Base-by-base conservation (phyloP, 2,329 filamentous ascomycete species). In the Didymella lethalis region DNA sequence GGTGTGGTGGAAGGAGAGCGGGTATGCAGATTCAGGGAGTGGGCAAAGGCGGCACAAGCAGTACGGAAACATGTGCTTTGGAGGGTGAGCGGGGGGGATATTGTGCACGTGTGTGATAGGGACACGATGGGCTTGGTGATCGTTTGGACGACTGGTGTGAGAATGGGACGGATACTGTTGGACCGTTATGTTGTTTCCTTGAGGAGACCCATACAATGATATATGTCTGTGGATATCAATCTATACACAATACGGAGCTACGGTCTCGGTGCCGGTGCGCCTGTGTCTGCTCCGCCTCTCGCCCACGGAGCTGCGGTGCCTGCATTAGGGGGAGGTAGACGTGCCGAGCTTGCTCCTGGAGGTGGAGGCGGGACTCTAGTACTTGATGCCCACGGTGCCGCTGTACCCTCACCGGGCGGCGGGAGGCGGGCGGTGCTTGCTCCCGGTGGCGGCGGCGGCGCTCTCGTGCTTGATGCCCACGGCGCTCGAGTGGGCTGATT, bases 401-500 rank as follows among this genome's bases (percentile, higher is more conserved):
- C 65, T 45, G 69, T 70, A 2, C 64, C 63, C 11, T 47, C 64
- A 20, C 55, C 46, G 12, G 64, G 51, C 8, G 62, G 60, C 4
- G 38, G 38, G 1, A 41, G 38, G 3, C 38, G 20, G 14, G 38
- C 11, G 14, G 38, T 7, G 3, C 38, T 41, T 7, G 38, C 38
- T 41, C 38, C 38, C 7, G 64, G 48, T 12, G 62, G 61, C 6
- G 68, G 65, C 11, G 63, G 60, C 14, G 68, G 65, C 36, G 68
- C 62, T 11, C 48, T 16, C 11, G 73, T 71, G 4, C 56, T 54
- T 14, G 36, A 34, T 11, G 66, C 62, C 73, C 73, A 74, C 16
- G 73, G 74, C 8, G 74, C 73, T 63, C 63, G 66, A 0, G 73
- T 77, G 29, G 73, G 70, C 32, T 77, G 73, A 36, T 74, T 74